Base-by-base conservation (phyloP, 164 flowering plant species). In the Sedum album region DNA sequence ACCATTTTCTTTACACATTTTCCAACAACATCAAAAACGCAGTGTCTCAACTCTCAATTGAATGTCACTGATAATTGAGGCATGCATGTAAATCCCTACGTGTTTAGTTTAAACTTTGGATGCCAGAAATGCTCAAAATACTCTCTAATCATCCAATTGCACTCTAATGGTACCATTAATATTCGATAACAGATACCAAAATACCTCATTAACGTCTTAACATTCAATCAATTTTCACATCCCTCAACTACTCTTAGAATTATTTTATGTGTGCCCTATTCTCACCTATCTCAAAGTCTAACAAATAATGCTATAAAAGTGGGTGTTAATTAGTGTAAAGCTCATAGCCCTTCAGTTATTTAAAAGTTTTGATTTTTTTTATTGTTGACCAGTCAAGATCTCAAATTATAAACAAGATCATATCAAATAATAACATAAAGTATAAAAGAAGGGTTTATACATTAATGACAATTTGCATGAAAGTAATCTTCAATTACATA, bases 331-430 rank as follows among this genome's bases (percentile, higher is more conserved):
- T 44, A 44, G 18, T 44, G 48, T 44, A 44, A 44, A 44, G 48
- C 48, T 13, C 48, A 44, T 44, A 44, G 48, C 48, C 48, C 48
- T 44, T 44, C 15, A 41, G 15, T 41, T 8, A 8, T 41, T 49
- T 49, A n/a, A 49, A 49, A n/a, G n/a, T 20, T 48, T 49, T 4
- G 57, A n/a, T 5, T n/a, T 20, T 25, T n/a, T 3, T 49, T n/a
- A 21, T n/a, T 49, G 57, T 49, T 49, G 57, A 49, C 57, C 6
- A 21, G 57, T 49, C 57, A 49, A 49, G 57, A 49, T 49, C 57
- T 44, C 48, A 44, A 44, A 15, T 15, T 14, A 44, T 0, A 44
- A 44, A 44, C n/a, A n/a, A n/a, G n/a, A 44, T 13, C 17, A 44
- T 11, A 17, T 44, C 48, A 44, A 44, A 44, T 44, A 44, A 44